These are phyloP conservation scores for Talaromyces borbonicus DNA, from an alignment of 495 filamentous ascomycete genomes.

Conservation along the genomic window DNA sequence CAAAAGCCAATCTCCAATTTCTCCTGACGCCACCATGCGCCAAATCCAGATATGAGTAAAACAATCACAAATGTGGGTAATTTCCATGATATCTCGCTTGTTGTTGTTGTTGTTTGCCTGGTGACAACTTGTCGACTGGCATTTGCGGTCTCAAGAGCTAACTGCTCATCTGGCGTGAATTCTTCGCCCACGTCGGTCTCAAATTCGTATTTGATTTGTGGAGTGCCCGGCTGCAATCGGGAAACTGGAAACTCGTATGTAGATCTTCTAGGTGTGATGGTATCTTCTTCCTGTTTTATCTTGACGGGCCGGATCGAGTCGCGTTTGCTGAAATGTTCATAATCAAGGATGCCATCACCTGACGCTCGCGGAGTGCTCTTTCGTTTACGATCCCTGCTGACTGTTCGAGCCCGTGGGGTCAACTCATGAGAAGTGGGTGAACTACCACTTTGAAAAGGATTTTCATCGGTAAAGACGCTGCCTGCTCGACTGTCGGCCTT, in stretches of 20 bases:
- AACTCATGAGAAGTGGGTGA: constrained; percentile 37
- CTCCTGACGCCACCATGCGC: constrained; percentile 80
- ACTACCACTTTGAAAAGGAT: constrained; percentile 88
- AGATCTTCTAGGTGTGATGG: constrained; percentile 26
- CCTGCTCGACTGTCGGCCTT: constrained; percentile 33
- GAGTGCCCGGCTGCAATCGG: constrained; percentile 10
- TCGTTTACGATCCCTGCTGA: constrained; percentile 36
- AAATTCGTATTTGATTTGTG: constrained; percentile 26
- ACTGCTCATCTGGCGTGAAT: constrained; percentile 83
- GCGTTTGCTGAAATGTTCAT: constrained; percentile 28
- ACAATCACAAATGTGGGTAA: constrained; percentile 58
- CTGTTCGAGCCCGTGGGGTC: constrained; percentile 16
- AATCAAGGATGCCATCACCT: constrained; percentile 20
- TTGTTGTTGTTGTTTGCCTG: constrained; percentile 21
- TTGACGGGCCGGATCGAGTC: constrained; percentile 24
- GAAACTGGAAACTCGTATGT: constrained; percentile 41
- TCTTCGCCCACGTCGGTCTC: constrained; percentile 65
- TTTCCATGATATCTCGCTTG: constrained; percentile 28
- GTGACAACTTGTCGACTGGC: constrained; percentile 16
- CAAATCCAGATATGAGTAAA: constrained; percentile 60
- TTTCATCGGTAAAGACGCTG: constrained; percentile 72
- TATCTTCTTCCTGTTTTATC: constrained; percentile 30
- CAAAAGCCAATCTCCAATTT: constrained; percentile 93
- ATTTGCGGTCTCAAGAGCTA: constrained; percentile 59
- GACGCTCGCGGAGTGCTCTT: constrained; percentile 38